Conservation (phyloP, 176 grass and related monocot species). For the Cymbopogon citratus region DNA sequence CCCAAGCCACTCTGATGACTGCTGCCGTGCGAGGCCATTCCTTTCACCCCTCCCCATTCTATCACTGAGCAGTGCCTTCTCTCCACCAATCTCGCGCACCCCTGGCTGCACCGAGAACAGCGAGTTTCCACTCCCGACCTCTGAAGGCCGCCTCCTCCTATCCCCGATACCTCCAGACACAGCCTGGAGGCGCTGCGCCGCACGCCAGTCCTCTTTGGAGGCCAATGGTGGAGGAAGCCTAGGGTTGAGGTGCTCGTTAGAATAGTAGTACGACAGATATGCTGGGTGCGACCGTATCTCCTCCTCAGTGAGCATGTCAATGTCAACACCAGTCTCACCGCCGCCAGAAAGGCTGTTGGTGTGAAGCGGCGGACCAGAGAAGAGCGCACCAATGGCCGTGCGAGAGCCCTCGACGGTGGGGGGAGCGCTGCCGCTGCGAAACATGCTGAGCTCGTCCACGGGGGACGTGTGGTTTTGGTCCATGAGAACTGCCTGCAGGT, state of each 20-base stretch:
- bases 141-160: constrained; percentile 36
- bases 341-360: neutral
- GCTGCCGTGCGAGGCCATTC: constrained; percentile 22
- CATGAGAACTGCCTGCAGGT: constrained; percentile 67
- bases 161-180: constrained; percentile 61
- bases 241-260: constrained; percentile 83
- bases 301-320: constrained; percentile 45
- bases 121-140: constrained; percentile 39
- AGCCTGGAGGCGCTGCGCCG: constrained; percentile 52
- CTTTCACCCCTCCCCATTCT: constrained; percentile 29
- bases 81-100: neutral
- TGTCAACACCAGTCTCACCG: neutral
- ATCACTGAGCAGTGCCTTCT: constrained; percentile 27
- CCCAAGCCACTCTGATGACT: constrained; percentile 43
- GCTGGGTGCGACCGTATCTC: constrained; percentile 77
- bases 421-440: constrained; percentile 79
- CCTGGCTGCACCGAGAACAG: constrained; percentile 67
- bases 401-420: constrained; percentile 81
- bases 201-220: constrained; percentile 88
- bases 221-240: constrained; percentile 72
- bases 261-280: constrained; percentile 80
- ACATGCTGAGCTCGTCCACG: constrained; percentile 65
- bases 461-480: constrained; percentile 56
- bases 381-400: constrained; percentile 45
- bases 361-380: neutral